phyloP scores from a whole-genome alignment of 352 stramenopile genomes.

The Pythium monospermum region DNA sequence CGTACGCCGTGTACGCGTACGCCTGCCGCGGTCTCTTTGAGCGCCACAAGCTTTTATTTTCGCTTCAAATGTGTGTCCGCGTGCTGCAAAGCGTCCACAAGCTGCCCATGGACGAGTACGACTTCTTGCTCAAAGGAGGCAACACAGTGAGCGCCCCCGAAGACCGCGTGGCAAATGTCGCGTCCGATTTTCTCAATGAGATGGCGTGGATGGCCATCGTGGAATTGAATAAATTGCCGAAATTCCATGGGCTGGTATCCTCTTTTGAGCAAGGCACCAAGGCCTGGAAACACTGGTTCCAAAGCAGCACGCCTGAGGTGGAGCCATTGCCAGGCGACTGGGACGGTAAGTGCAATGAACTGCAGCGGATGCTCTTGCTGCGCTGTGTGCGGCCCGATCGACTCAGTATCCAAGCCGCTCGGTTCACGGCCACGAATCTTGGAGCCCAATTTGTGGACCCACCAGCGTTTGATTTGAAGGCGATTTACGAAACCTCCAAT shows the following conservation, averaged over 20 bases:
- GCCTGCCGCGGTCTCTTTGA: constrained; percentile 95
- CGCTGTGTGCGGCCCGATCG: constrained; percentile 90
- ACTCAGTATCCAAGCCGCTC: constrained; percentile 87
- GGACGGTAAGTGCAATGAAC: constrained; percentile 90
- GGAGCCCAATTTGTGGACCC: constrained; percentile 91
- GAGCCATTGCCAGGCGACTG: constrained; percentile 90
- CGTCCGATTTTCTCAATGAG: constrained; percentile 84
- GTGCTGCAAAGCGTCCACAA: constrained; percentile 91
- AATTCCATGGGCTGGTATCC: constrained; percentile 86
- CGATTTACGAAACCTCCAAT: constrained; percentile 86
- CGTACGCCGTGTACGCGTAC: constrained; percentile 93
- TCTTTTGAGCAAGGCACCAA: constrained; percentile 88
- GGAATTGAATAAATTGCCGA: constrained; percentile 87
- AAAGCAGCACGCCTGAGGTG: constrained; percentile 87
- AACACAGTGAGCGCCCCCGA: constrained; percentile 46
- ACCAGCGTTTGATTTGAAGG: constrained; percentile 89
- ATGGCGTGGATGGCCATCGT: constrained; percentile 87
- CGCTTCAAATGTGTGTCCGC: constrained; percentile 91
- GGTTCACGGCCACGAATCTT: constrained; percentile 90
- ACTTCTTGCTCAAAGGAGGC: constrained; percentile 92
- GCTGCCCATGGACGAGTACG: constrained; percentile 90
- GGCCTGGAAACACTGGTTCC: constrained; percentile 79
- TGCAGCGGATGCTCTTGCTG: constrained; percentile 93
- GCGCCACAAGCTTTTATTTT: constrained; percentile 95
- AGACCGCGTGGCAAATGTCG: constrained; percentile 77